Evolutionary conservation across 2,329 filamentous ascomycete genomes (phyloP).

Genomic region (Seiridium unicorne): DNA sequence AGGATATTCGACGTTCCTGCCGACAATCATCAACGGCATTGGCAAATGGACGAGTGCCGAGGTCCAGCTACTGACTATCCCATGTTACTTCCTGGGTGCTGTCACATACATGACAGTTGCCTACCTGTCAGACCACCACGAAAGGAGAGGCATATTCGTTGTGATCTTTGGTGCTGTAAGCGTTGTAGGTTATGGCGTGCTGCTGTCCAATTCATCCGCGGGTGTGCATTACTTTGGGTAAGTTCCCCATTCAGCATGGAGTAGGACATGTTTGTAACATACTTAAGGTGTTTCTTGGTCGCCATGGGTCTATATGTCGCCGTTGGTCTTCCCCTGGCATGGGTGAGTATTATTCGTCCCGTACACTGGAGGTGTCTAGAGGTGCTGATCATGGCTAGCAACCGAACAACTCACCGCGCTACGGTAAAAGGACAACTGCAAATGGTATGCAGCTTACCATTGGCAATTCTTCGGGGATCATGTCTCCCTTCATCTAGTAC

Average conservation of each 20-base stretch:
- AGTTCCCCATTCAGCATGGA: neutral
- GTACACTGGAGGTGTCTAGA: neutral
- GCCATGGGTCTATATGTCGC: constrained; percentile 68
- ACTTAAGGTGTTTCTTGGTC: constrained; percentile 64
- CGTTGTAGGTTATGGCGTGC: constrained; percentile 66
- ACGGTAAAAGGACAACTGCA: constrained; percentile 72
- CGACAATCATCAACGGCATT: constrained; percentile 73
- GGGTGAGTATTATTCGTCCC: constrained; percentile 32
- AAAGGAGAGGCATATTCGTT: constrained; percentile 64
- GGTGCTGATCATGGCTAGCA: constrained; percentile 28
- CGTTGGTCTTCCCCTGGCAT: constrained; percentile 55
- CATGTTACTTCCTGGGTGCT: constrained; percentile 73
- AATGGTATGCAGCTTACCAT: constrained; percentile 70
- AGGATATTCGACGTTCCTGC: constrained; percentile 75
- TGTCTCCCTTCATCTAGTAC: constrained; percentile 66
- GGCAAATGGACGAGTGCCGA: constrained; percentile 61
- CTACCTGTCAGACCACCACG: constrained; percentile 64
- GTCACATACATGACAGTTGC: constrained; percentile 66
- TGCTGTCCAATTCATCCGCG: constrained; percentile 58
- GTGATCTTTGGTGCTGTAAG: constrained; percentile 62
- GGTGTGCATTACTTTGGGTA: constrained; percentile 68
- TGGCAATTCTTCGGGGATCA: constrained; percentile 70
- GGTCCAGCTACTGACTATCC: constrained; percentile 75
- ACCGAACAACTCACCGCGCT: constrained; percentile 68
- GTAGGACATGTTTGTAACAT: neutral